Evolutionary conservation across 257 asterid genomes (phyloP).

Genomic region (Ilex aquifolium): DNA sequence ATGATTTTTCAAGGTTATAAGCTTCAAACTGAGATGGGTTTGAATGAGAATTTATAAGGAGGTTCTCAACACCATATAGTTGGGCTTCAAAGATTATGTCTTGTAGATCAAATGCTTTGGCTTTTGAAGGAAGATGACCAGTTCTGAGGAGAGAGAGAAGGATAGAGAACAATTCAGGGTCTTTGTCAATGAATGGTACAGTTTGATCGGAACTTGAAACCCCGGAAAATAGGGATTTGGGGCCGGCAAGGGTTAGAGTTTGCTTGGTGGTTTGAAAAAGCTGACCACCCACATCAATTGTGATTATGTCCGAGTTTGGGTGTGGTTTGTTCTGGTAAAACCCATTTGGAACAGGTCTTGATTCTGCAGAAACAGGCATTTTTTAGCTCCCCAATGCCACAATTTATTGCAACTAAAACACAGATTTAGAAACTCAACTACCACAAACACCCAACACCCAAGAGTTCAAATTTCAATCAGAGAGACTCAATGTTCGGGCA

Average conservation of each 20-base stretch:
- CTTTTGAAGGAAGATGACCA: conserved; percentile 83
- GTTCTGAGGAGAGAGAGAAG: conserved; percentile 82
- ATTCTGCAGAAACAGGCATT: conserved; percentile 67
- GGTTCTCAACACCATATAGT: conserved; percentile 69
- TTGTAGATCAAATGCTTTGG: conserved; percentile 61
- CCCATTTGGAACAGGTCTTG: conserved; percentile 24
- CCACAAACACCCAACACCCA: no score
- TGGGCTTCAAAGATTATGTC: conserved; percentile 77
- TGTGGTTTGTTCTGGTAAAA: conserved; percentile 17
- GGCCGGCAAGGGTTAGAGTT: conserved; percentile 63
- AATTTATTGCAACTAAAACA: not conserved
- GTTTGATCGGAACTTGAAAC: conserved; percentile 25
- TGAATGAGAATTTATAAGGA: conserved; percentile 57
- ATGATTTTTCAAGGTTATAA: conserved; percentile 65
- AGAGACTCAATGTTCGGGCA: no score
- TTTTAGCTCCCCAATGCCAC: conserved; percentile 7
- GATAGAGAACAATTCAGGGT: conserved; percentile 77
- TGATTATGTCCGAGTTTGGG: conserved; percentile 48
- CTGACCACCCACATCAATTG: conserved; percentile 92
- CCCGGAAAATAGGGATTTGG: conserved; percentile 63
- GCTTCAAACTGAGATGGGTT: conserved; percentile 82
- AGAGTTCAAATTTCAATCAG: no score
- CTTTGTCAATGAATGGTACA: conserved; percentile 75
- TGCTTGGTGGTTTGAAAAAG: conserved; percentile 86
- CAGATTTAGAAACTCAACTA: no score